phyloP scores from a whole-genome alignment of 192 early-diverging fungal genomes.

The Bifiguratus adelaidae region DNA sequence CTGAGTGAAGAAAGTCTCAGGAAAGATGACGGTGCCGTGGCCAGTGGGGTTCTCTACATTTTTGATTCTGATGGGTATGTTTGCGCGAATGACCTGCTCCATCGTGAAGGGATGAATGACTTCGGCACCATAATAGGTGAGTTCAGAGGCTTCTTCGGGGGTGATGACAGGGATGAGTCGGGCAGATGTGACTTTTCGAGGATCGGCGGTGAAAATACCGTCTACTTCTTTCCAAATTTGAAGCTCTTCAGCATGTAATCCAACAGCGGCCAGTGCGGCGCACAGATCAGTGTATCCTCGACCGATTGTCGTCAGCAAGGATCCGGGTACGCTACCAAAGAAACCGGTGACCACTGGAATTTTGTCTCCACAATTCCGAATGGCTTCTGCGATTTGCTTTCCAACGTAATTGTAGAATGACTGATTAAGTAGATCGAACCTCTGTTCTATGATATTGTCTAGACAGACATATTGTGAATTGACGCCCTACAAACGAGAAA shows the following conservation, averaged over 20 bases:
- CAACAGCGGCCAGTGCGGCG: constrained; percentile 90
- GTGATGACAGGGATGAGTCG: constrained; percentile 84
- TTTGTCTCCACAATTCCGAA: constrained; percentile 44
- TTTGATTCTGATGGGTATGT: constrained; percentile 98
- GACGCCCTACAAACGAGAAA: constrained; percentile 46
- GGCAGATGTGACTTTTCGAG: constrained; percentile 86
- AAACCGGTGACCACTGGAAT: constrained; percentile 94
- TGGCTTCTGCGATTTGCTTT: constrained; percentile 45
- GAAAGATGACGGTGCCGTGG: constrained; percentile 87
- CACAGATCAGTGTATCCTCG: constrained; percentile 98
- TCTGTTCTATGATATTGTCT: constrained; percentile 70
- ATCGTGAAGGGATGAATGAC: constrained; percentile 99
- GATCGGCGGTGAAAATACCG: constrained; percentile 98
- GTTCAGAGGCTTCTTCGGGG: constrained; percentile 95
- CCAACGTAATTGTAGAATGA: constrained; percentile 94
- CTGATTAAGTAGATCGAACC: constrained; percentile 76
- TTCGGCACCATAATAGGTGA: constrained; percentile 93
- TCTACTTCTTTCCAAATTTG: constrained; percentile 99
- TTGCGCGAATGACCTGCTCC: constrained; percentile 96
- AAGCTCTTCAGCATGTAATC: constrained; percentile 76
- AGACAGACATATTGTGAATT: constrained; percentile 79
- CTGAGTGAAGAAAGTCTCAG: constrained; percentile 49
- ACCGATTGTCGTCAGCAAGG: constrained; percentile 82
- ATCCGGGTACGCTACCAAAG: constrained; percentile 95
- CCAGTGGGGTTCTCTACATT: constrained; percentile 94